phyloP scores from a whole-genome alignment of 495 filamentous ascomycete genomes.

The Filosporella fistucella region DNA sequence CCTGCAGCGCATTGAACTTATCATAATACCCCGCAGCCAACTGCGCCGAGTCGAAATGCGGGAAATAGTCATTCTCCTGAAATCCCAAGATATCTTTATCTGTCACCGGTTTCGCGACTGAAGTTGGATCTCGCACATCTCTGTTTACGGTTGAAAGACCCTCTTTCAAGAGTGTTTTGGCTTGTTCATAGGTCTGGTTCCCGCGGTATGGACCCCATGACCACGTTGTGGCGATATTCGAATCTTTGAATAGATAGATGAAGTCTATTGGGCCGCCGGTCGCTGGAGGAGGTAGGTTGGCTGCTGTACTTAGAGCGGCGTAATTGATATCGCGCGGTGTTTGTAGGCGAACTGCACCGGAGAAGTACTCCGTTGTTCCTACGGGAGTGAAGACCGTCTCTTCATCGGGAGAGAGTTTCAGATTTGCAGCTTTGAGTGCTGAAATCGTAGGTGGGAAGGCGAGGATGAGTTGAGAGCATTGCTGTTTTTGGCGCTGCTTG shows the following conservation, averaged over 20 bases:
- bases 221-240: background rate
- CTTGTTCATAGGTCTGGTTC: background rate
- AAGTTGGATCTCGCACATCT: background rate
- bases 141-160: background rate
- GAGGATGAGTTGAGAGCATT: background rate
- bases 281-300: background rate
- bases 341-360: background rate
- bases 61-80: constrained; percentile 1
- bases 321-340: background rate
- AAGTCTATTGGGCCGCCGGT: background rate
- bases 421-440: background rate
- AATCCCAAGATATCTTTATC: background rate
- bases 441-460: background rate
- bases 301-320: background rate
- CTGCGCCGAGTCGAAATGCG: background rate
- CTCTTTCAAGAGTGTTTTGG: background rate
- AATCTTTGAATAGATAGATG: background rate
- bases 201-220: background rate
- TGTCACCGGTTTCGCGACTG: background rate
- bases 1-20: background rate
- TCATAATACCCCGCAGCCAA: background rate
- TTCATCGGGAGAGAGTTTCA: background rate
- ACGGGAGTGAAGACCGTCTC: background rate
- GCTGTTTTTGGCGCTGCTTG: background rate
- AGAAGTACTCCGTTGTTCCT: background rate